These are phyloP conservation scores for Silene conica DNA, from an alignment of 148 eudicot species.

Conservation along the genomic window DNA sequence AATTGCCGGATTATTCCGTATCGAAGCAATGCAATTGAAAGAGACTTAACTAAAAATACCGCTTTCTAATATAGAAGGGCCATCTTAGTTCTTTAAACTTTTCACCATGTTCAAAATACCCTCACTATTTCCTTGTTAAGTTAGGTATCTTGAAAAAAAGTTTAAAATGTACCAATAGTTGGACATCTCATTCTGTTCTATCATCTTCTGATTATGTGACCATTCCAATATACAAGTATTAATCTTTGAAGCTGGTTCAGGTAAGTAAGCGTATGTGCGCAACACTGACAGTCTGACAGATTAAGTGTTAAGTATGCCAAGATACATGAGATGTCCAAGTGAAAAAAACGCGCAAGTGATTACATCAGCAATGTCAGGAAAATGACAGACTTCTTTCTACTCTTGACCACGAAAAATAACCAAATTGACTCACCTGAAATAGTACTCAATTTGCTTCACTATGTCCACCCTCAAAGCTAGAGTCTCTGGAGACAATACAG, in stretches of 20 bases:
- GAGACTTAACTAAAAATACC: neutral
- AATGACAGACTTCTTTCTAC: neutral
- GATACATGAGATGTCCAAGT: too few species aligned
- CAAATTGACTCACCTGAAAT: conserved; percentile 62
- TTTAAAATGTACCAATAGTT: neutral
- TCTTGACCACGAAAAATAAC: neutral
- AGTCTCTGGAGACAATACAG: conserved; percentile 45
- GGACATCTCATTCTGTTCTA: neutral
- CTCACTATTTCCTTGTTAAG: neutral
- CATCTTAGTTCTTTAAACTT: neutral
- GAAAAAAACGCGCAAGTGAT: too few species aligned
- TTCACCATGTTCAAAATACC: neutral
- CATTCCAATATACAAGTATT: neutral
- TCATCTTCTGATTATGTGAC: neutral
- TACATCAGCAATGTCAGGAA: neutral
- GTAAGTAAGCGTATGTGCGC: neutral
- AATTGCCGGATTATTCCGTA: neutral
- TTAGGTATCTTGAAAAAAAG: neutral
- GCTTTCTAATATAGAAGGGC: neutral
- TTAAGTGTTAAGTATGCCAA: too few species aligned
- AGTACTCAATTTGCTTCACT: conserved; percentile 83
- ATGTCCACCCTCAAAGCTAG: conserved; percentile 51
- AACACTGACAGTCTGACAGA: too few species aligned
- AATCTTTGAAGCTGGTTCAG: neutral
- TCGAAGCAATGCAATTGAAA: neutral